phyloP scores from a whole-genome alignment of 2,329 filamentous ascomycete genomes.

The Xylaria sp. region DNA sequence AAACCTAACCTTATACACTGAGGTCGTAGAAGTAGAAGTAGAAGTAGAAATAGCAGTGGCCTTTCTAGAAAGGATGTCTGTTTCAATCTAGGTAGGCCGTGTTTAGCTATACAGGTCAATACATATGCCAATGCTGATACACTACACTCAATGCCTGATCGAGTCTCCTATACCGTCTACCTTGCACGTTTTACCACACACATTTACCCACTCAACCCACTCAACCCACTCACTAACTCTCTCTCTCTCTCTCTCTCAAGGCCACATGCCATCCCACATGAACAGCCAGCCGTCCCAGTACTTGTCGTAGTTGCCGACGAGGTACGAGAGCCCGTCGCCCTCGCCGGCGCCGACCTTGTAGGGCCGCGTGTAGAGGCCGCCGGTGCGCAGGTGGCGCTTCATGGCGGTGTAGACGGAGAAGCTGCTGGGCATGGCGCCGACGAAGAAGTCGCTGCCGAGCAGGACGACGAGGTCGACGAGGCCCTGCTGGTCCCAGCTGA shows the following conservation, averaged over 20 bases:
- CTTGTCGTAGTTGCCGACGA: conserved; percentile 47
- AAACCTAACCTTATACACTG: too few species aligned
- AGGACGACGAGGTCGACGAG: conserved; percentile 47
- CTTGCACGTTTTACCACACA: too few species aligned
- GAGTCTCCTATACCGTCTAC: too few species aligned
- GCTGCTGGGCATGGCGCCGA: conserved; percentile 50
- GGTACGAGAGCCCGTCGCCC: conserved; percentile 46
- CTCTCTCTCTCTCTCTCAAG: too few species aligned
- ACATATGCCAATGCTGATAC: neutral
- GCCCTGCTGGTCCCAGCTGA: conserved; percentile 50
- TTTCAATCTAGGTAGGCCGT: neutral
- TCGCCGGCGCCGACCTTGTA: conserved; percentile 48
- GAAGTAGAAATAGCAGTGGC: neutral
- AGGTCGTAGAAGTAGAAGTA: neutral
- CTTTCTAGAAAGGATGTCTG: neutral
- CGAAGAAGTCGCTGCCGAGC: conserved; percentile 44
- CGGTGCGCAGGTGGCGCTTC: conserved; percentile 47
- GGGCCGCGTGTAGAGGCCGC: conserved; percentile 45
- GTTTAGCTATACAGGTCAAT: neutral
- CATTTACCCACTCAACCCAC: too few species aligned
- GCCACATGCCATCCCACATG: conserved; percentile 51
- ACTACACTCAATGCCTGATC: too few species aligned
- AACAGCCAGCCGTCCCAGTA: conserved; percentile 55
- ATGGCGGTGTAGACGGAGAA: conserved; percentile 52
- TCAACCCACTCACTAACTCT: too few species aligned